Base-by-base conservation (phyloP, 352 stramenopile species). In the Peronospora belbahrii region DNA sequence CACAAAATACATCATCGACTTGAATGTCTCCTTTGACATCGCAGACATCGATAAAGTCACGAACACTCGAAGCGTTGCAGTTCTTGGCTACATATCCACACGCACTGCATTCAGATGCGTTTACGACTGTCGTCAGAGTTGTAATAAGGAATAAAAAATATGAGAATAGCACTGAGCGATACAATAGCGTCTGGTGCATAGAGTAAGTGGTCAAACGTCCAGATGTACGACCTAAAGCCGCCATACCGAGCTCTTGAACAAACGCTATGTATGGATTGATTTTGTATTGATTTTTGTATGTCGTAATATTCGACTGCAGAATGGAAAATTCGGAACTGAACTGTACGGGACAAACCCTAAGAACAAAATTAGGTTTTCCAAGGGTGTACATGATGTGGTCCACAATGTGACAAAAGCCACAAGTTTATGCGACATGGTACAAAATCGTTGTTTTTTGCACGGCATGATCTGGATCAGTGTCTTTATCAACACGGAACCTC, bases 1-100 rank as follows among this genome's bases (percentile, higher is more conserved):
- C 69, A 30, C 81, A 93, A 44, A 93, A 88, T 8, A 92, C 73
- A 43, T 93, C 81, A 50, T 90, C 81, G 22, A 88, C 59, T 52
- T 89, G 76, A 37, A 93, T 85, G 8, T 57, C 49, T 23, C 74
- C 72, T 9, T 48, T 38, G 0, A 50, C 53, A 35, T 87, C 56
- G 44, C 81, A 93, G 40, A 93, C 81, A 19, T 67, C 31, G 23
- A 64, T 44, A 13, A 40, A 30, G 20, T 46, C 14, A 20, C 24
- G 32, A 10, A 19, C 13, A 25, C 25, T 48, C 8, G 43, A 33
- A 1, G 56, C 36, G 42, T 61, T 82, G 62, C 77, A 89, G 49
- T 85, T 85, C 47, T 65, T 73, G n/a, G 73, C 77, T 23, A 68
- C 44, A 42, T 87, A 87, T 28, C 65, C 62, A 33, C 77, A 89